phyloP scores from a whole-genome alignment of 257 asterid genomes.

The Ocimum tenuiflorum region DNA sequence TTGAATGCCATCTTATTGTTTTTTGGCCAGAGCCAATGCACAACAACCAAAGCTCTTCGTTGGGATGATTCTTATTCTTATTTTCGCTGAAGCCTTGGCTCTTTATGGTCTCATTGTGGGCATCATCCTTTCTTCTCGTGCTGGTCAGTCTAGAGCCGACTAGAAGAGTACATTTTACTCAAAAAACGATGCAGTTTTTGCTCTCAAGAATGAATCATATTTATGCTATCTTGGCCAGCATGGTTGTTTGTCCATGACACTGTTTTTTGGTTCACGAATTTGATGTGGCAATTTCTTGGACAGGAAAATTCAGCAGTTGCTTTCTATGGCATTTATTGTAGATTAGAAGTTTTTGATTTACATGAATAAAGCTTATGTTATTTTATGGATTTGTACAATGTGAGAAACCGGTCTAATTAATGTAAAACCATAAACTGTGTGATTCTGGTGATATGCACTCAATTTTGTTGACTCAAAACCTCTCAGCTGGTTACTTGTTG shows the following conservation, averaged over 20 bases:
- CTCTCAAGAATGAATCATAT: no score
- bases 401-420: constrained; percentile 11
- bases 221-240: constrained; percentile 18
- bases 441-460: constrained; percentile 12
- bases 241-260: constrained; percentile 24
- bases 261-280: constrained; percentile 18
- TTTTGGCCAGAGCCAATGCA: constrained; percentile 59
- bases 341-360: constrained; percentile 27
- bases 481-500: no score
- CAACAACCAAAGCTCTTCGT: constrained; percentile 82
- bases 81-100: constrained; percentile 74
- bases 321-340: constrained; percentile 26
- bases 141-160: constrained; percentile 86
- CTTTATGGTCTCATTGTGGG: constrained; percentile 79
- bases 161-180: constrained; percentile 23
- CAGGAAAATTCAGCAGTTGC: constrained; percentile 11
- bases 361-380: constrained; percentile 32
- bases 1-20: background rate
- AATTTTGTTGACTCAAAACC: background rate
- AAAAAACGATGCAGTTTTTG: background rate
- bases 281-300: constrained; percentile 24
- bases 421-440: constrained; percentile 20
- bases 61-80: constrained; percentile 79
- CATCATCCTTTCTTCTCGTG: constrained; percentile 84
- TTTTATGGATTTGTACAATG: constrained; percentile 13